Percentiles rank a stretch among this genome's conserved stretches.
Conservation (phyloP, 2,329 filamentous ascomycete species). For the Alternaria incomplexa region DNA sequence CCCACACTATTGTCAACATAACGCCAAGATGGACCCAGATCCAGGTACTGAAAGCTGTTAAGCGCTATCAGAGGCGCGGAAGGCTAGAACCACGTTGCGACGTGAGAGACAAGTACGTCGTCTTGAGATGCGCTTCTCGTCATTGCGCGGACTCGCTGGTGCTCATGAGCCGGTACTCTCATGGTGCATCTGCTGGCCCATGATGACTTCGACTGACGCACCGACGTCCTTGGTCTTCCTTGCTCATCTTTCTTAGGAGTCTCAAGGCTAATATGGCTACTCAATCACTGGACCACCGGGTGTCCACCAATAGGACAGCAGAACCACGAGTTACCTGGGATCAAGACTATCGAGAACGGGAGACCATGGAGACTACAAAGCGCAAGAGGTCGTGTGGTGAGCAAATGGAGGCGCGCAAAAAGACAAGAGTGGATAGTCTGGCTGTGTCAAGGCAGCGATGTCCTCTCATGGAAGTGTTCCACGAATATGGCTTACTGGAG, state of each 20-base stretch:
- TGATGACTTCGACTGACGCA: background rate
- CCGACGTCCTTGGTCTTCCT: background rate
- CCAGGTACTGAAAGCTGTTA: conserved; percentile 15
- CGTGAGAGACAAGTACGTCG: conserved; percentile 21
- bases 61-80: conserved; percentile 18
- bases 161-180: background rate
- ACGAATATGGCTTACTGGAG: conserved; percentile 39
- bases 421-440: background rate
- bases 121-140: conserved; percentile 3
- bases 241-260: conserved; percentile 12
- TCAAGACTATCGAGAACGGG: background rate
- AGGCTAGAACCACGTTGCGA: conserved; percentile 11
- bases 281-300: background rate
- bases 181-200: background rate
- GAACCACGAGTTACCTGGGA: background rate
- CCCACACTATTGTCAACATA: background rate
- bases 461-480: conserved; percentile 25
- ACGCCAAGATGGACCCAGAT: conserved; percentile 27
- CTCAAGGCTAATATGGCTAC: background rate
- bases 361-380: conserved; percentile 19
- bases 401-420: conserved; percentile 9
- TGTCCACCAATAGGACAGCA: background rate
- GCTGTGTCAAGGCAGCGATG: conserved; percentile 5
- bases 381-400: conserved; percentile 25
- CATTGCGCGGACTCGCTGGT: background rate